A percentile compares a stretch with the other conserved stretches of the same genome.
phyloP scores from a whole-genome alignment of 352 stramenopile genomes.

The Phytophthora citricola region DNA sequence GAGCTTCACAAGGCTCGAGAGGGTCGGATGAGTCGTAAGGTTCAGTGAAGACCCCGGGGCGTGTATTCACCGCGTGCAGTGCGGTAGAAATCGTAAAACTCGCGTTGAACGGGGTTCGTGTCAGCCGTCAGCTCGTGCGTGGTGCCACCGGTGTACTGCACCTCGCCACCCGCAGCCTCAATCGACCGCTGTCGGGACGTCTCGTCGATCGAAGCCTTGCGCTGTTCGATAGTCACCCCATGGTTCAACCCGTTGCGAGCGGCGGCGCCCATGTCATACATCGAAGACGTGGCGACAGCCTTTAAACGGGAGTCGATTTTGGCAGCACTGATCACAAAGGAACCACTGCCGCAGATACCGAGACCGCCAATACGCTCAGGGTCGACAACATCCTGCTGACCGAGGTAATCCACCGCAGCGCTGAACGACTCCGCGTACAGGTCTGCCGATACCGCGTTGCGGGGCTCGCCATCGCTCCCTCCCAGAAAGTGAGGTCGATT shows the following conservation, averaged over 20 bases:
- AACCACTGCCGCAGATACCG: constrained; percentile 29
- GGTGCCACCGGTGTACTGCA: constrained; percentile 6
- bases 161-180: constrained; percentile 15
- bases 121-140: constrained; percentile 19
- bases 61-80: constrained; percentile 24
- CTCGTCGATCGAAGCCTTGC: constrained; percentile 6
- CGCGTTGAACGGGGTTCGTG: constrained; percentile 11
- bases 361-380: constrained; percentile 18
- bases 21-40: constrained; percentile 17
- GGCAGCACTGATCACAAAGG: constrained; percentile 20
- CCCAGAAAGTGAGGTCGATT: constrained; percentile 25
- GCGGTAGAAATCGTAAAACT: constrained; percentile 30
- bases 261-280: constrained; percentile 29
- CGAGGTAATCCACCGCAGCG: constrained; percentile 24
- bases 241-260: constrained; percentile 16
- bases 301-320: constrained; percentile 35
- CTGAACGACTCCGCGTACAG: constrained; percentile 30
- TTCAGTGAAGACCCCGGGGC: constrained; percentile 12
- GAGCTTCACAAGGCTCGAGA: constrained; percentile 16
- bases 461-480: constrained; percentile 19
- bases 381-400: constrained; percentile 19
- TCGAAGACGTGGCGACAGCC: constrained; percentile 18
- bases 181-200: constrained; percentile 8
- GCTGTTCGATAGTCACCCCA: constrained; percentile 15
- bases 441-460: constrained; percentile 15